Percentiles rank a stretch among this genome's conserved stretches.
Conservation (phyloP, 2,329 filamentous ascomycete species). For the Boeremia lycopersici region DNA sequence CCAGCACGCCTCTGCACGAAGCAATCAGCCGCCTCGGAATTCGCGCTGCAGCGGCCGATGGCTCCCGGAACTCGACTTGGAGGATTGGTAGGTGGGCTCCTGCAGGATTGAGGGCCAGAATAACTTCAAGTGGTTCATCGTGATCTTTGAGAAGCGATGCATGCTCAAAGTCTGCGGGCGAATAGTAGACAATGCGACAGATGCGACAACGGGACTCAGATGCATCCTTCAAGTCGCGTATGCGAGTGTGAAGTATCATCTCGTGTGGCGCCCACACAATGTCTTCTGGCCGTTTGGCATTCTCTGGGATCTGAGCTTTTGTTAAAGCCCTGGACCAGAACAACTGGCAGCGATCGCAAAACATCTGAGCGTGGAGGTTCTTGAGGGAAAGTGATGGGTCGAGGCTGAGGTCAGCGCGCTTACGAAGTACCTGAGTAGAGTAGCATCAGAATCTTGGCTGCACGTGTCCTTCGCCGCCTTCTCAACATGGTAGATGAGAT, state of each 20-base stretch:
- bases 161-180: constrained; percentile 19
- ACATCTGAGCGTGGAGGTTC: neutral
- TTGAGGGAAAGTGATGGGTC: no score
- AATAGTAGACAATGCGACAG: constrained; percentile 25
- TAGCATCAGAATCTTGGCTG: no score
- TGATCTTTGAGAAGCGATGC: constrained; percentile 13
- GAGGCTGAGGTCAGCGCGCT: no score
- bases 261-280: neutral
- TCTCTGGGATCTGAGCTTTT: neutral
- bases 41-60: neutral
- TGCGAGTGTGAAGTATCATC: neutral
- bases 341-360: neutral
- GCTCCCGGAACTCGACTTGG: constrained; percentile 17
- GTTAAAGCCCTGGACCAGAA: neutral
- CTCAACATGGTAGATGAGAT: no score
- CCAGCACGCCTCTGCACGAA: neutral
- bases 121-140: constrained; percentile 20
- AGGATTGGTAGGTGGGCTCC: constrained; percentile 21
- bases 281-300: neutral
- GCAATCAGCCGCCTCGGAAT: neutral
- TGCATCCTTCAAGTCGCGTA: constrained; percentile 21
- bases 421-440: no score
- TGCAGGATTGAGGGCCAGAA: constrained; percentile 16
- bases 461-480: no score
- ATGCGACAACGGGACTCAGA: constrained; percentile 21